Base-by-base conservation (phyloP, 1,284 basidiomycete species). In the Meira nashicola region DNA sequence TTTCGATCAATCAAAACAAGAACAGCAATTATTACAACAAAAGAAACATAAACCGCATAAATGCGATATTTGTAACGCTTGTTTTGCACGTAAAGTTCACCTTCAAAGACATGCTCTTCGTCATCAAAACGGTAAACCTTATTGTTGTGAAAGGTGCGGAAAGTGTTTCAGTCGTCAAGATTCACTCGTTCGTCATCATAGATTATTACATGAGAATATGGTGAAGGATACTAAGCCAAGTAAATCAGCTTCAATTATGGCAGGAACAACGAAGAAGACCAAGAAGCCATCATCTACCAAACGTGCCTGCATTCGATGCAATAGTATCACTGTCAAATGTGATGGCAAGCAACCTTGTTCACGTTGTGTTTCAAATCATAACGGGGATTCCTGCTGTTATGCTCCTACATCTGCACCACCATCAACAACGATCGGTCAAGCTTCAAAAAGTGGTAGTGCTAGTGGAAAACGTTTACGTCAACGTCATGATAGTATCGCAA, bases 11-110 rank as follows among this genome's bases (percentile, higher is more conserved):
- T 21, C 46, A 48, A 3, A n/a, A 25, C 12, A 15, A 48, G 46
- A 48, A 3, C n/a, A n/a, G n/a, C n/a, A n/a, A n/a, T n/a, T n/a
- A n/a, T n/a, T n/a, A n/a, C n/a, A n/a, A n/a, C 3, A 19, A 25
- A 50, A 56, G 46, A 50, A 46, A 17, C 43, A 17, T 25, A 56
- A 56, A 39, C 55, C 55, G 9, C 55, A 56, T 25, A 44, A 56
- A 49, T 56, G 55, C 33, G 43, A 56, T 38, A 44, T 49, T 9
- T 56, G 55, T 49, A 43, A 43, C 23, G 55, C 55, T 37, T 56
- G 55, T 43, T 56, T 56, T 52, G 55, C 55, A 14, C n/a, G 55
- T 17, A 56, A 56, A 6, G 55, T 56, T 14, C 55, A 56, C 28
- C 25, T 56, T 10, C 55, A 56, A 44, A 25, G 55, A 15, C 55